Conservation (phyloP, 129 eudicot genomes). For the Gnaphalium uliginosum region DNA sequence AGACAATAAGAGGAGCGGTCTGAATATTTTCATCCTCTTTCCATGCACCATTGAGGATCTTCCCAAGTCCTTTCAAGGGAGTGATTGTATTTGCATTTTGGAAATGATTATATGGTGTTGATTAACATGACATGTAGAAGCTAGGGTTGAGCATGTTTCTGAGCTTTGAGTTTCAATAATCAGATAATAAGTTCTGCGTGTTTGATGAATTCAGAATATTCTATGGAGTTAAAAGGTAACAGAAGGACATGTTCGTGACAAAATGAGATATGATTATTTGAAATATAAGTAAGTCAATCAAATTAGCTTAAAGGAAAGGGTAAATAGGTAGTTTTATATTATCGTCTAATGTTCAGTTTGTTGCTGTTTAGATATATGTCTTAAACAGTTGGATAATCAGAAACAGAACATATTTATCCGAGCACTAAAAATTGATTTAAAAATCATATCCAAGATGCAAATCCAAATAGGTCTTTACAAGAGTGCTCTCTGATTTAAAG, state of each 20-base stretch:
- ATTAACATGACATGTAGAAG: no score
- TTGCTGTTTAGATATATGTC: background rate
- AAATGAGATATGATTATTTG: no score
- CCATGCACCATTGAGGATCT: background rate
- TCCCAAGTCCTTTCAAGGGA: background rate
- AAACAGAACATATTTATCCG: background rate
- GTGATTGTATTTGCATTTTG: no score
- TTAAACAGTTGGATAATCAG: background rate
- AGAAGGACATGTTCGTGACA: no score
- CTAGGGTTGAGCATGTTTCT: background rate
- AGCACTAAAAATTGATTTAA: background rate
- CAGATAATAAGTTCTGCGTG: no score
- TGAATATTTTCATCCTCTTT: background rate
- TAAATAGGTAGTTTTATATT: background rate
- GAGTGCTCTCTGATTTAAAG: background rate
- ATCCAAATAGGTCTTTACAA: background rate
- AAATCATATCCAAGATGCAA: background rate
- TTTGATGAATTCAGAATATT: no score
- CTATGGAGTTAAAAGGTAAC: no score
- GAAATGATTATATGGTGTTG: no score
- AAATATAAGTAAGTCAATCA: background rate
- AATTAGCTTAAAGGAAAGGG: background rate
- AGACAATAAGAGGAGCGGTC: background rate
- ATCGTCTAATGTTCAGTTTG: background rate
- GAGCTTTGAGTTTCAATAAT: background rate